phyloP scores from a whole-genome alignment of 2,329 filamentous ascomycete species.

The Aspergillus tubingensis region DNA sequence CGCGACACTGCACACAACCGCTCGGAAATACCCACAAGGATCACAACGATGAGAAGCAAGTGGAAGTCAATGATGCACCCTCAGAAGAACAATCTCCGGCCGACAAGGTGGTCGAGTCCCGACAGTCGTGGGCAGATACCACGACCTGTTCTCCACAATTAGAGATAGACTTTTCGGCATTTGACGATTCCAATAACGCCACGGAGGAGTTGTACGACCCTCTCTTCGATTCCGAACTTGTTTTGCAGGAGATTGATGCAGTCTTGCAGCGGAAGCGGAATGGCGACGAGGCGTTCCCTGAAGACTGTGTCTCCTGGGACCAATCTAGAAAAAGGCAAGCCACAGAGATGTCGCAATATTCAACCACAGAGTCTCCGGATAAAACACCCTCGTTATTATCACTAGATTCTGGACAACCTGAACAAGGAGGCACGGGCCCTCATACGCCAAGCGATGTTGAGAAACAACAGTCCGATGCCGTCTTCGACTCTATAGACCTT shows the following conservation, averaged over 20 bases:
- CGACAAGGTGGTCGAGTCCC: neutral
- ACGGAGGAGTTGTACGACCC: constrained; percentile 19
- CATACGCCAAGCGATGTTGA: constrained; percentile 20
- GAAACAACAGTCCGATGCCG: constrained; percentile 18
- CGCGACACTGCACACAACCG: neutral
- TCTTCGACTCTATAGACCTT: constrained; percentile 24
- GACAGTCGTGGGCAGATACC: neutral
- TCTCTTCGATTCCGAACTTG: constrained; percentile 23
- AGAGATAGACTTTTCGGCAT: neutral
- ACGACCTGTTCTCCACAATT: neutral
- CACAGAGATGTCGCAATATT: constrained; percentile 10
- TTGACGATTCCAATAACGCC: neutral
- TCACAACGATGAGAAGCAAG: neutral
- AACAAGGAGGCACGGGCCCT: constrained; percentile 18
- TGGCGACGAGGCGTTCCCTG: constrained; percentile 24
- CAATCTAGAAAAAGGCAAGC: constrained; percentile 23
- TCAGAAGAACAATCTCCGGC: neutral
- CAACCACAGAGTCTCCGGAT: constrained; percentile 13
- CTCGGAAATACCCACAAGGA: neutral
- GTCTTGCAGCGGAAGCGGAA: constrained; percentile 25
- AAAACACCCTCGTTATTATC: constrained; percentile 26
- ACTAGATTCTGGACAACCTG: constrained; percentile 19
- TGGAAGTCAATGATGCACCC: neutral
- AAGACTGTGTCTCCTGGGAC: constrained; percentile 16
- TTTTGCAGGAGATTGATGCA: constrained; percentile 21